These are phyloP conservation scores for Calocybe gambosa DNA, from an alignment of 1,284 basidiomycete genomes.

Conservation along the genomic window DNA sequence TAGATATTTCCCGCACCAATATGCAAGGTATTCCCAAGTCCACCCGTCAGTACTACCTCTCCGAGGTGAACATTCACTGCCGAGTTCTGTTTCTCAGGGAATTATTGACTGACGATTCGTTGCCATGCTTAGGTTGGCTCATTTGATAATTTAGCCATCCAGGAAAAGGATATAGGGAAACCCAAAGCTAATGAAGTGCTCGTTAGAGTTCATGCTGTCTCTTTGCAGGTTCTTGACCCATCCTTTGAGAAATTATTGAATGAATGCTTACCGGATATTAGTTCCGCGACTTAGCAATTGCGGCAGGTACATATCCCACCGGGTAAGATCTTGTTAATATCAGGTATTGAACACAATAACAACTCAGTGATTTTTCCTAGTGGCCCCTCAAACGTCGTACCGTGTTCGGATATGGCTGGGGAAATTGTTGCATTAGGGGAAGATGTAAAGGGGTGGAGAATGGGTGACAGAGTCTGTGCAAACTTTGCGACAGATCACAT, in stretches of 20 bases:
- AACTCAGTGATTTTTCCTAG: not conserved
- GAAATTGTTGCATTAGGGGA: constrained; percentile 50
- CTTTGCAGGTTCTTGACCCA: constrained; percentile 30
- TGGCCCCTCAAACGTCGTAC: constrained; percentile 32
- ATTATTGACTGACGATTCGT: not conserved
- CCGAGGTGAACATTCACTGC: constrained; percentile 3
- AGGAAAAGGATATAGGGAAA: constrained; percentile 24
- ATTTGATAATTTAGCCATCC: constrained; percentile 28
- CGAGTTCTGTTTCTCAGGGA: not conserved
- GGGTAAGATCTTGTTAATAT: not conserved
- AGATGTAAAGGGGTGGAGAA: constrained; percentile 43
- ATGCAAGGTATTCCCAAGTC: constrained; percentile 7
- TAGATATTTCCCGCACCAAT: not conserved
- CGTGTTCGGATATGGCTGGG: constrained; percentile 59
- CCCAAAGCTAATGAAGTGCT: constrained; percentile 37
- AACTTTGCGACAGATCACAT: constrained; percentile 38
- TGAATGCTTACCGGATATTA: constrained; percentile 13
- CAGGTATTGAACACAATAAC: not conserved
- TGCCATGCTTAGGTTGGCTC: constrained; percentile 8
- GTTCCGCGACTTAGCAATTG: constrained; percentile 39
- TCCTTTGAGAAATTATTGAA: not conserved
- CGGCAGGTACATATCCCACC: constrained; percentile 27
- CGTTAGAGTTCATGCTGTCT: constrained; percentile 46
- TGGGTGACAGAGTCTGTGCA: constrained; percentile 50
- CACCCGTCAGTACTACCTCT: constrained; percentile 10